phyloP scores from a whole-genome alignment of 2,329 filamentous ascomycete species.

The Clathrospora elynae region DNA sequence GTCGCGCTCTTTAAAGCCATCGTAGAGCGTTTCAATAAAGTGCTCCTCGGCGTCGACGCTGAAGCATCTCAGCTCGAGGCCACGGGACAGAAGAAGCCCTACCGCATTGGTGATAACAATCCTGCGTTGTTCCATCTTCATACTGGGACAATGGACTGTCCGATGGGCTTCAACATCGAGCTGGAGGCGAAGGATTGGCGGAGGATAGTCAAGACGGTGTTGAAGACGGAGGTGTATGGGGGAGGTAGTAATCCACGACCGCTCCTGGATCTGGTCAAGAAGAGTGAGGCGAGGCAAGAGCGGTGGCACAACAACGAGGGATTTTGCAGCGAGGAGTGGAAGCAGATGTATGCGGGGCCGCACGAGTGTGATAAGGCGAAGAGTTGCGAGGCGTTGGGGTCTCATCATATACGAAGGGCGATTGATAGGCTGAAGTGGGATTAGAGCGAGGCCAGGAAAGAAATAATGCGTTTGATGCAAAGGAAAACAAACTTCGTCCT shows the following conservation, averaged over 20 bases:
- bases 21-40: conserved; percentile 49
- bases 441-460: conserved; percentile 18
- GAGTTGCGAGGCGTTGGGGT: conserved; percentile 23
- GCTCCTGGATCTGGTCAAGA: conserved; percentile 45
- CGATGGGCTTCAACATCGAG: conserved; percentile 53
- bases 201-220: conserved; percentile 51
- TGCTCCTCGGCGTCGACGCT: conserved; percentile 49
- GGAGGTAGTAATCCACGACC: conserved; percentile 35
- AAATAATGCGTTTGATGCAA: neutral
- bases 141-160: conserved; percentile 50
- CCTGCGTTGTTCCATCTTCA: conserved; percentile 50
- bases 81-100: conserved; percentile 47
- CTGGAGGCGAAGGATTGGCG: conserved; percentile 53
- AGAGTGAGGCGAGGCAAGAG: conserved; percentile 51
- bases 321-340: conserved; percentile 25
- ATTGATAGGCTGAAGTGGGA: conserved; percentile 25
- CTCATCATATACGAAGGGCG: conserved; percentile 18
- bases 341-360: conserved; percentile 23
- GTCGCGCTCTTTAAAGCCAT: conserved; percentile 51
- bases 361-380: conserved; percentile 10
- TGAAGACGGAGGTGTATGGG: conserved; percentile 52
- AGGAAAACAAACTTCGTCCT: too few species aligned
- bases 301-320: conserved; percentile 46
- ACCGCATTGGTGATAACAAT: conserved; percentile 52
- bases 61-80: conserved; percentile 45